A percentile compares a stretch with the other conserved stretches of the same genome.
Evolutionary conservation across 306 rosid genomes (phyloP).

Genomic region (Prunus davidiana): DNA sequence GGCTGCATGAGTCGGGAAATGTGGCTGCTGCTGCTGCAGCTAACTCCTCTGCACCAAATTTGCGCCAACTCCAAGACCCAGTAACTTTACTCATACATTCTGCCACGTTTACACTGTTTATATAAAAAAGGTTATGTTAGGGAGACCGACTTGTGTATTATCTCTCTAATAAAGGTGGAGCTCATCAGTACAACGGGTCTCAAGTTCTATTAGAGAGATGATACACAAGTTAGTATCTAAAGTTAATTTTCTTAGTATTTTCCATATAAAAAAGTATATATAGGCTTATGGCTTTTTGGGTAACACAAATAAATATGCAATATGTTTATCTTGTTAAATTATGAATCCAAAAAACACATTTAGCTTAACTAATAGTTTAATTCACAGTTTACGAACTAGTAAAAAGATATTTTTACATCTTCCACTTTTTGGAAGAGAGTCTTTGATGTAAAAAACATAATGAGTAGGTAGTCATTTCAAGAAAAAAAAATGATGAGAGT

Average conservation of each 20-base stretch:
- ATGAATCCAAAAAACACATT: neutral
- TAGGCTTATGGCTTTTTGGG: neutral
- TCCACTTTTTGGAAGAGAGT: neutral
- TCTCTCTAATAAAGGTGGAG: too few species aligned
- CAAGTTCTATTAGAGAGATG: too few species aligned
- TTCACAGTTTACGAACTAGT: neutral
- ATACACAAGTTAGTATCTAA: too few species aligned
- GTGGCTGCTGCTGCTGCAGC: neutral
- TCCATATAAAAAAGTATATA: too few species aligned
- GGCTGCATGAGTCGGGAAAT: neutral
- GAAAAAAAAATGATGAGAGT: too few species aligned
- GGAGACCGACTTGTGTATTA: too few species aligned
- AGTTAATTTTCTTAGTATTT: too few species aligned
- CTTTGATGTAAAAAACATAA: neutral
- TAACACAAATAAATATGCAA: neutral
- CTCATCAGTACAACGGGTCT: too few species aligned
- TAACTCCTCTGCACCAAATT: slow-evolving; percentile 1
- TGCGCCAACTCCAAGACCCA: slow-evolving; percentile 3
- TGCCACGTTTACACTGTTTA: neutral
- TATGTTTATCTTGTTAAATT: neutral
- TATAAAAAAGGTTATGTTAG: neutral
- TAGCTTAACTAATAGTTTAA: neutral
- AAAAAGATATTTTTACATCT: neutral
- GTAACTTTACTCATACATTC: neutral
- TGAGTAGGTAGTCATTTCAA: too few species aligned